These are phyloP conservation scores for Yamadazyma sp. DNA, from an alignment of 1,139 yeast species.

Conservation along the genomic window DNA sequence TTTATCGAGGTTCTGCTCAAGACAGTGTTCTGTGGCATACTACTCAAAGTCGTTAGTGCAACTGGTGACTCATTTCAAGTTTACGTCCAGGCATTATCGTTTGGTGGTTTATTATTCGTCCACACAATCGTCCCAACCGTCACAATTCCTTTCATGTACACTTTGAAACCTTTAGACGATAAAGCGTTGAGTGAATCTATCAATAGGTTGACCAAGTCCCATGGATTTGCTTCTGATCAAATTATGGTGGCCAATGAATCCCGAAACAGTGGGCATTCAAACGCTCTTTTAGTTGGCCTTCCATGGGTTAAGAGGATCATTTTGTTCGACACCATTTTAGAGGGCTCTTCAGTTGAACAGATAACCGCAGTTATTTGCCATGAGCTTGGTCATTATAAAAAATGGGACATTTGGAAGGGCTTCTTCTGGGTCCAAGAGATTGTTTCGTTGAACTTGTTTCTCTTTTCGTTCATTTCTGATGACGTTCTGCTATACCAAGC, in stretches of 20 bases:
- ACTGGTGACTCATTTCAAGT: conserved; percentile 71
- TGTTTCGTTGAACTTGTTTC: too few species aligned
- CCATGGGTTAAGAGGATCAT: conserved; percentile 91
- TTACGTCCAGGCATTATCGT: conserved; percentile 68
- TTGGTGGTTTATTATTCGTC: conserved; percentile 66
- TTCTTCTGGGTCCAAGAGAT: conserved; percentile 14
- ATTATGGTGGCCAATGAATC: too few species aligned
- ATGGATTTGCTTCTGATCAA: conserved; percentile 72
- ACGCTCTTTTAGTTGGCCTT: conserved; percentile 82
- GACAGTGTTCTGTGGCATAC: conserved; percentile 50
- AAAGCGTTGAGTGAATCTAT: conserved; percentile 81
- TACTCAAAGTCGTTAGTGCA: conserved; percentile 20
- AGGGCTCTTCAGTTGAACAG: conserved; percentile 62
- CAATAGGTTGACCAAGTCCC: conserved; percentile 60
- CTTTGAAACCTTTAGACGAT: conserved; percentile 80
- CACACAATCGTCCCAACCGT: conserved; percentile 74
- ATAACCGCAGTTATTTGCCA: conserved; percentile 87
- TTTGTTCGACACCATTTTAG: conserved; percentile 73
- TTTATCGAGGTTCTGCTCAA: background rate
- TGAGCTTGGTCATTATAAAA: conserved; percentile 88
- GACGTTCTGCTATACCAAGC: conserved; percentile 3
- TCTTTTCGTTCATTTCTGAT: background rate
- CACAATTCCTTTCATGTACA: conserved; percentile 88
- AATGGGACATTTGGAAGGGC: conserved; percentile 47
- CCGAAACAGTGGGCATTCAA: conserved; percentile 81